phyloP scores from a whole-genome alignment of 2,329 filamentous ascomycete genomes.

The Aureobasidium sp. region DNA sequence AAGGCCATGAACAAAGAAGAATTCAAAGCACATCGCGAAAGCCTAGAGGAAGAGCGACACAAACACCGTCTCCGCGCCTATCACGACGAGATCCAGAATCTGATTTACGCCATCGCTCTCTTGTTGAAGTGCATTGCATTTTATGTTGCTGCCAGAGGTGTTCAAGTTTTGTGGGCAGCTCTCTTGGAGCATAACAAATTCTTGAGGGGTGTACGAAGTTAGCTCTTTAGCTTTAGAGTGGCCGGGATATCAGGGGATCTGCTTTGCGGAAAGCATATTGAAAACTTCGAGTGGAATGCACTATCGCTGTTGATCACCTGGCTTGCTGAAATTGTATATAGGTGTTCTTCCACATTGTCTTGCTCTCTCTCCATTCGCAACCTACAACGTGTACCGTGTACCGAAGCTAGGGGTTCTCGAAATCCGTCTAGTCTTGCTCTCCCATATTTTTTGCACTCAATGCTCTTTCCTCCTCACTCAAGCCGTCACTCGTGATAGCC shows the following conservation, averaged over 20 bases:
- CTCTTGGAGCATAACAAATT: too few relatives aligned
- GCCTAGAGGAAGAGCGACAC: background rate
- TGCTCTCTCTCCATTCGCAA: too few relatives aligned
- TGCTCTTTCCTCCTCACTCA: slow-evolving; percentile 49
- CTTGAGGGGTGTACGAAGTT: too few relatives aligned
- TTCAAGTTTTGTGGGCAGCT: background rate
- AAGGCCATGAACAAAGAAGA: background rate
- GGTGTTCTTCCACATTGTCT: too few relatives aligned
- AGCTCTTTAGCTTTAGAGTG: too few relatives aligned
- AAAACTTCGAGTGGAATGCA: too few relatives aligned
- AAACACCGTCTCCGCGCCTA: background rate
- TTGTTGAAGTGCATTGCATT: background rate
- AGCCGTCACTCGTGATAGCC: slow-evolving; percentile 18
- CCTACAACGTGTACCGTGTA: slow-evolving; percentile 20
- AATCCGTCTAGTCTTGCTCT: slow-evolving; percentile 61
- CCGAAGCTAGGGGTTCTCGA: slow-evolving; percentile 31
- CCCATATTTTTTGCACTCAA: slow-evolving; percentile 58
- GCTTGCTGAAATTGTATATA: too few relatives aligned
- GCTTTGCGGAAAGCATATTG: too few relatives aligned
- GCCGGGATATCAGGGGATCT: too few relatives aligned
- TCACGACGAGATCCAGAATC: background rate
- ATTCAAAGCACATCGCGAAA: too few relatives aligned
- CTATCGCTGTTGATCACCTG: too few relatives aligned
- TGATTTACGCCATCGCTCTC: background rate
- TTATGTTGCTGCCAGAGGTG: background rate